Evolutionary conservation across 805 yeast species (phyloP).

Genomic region (Candida nemodendra): DNA sequence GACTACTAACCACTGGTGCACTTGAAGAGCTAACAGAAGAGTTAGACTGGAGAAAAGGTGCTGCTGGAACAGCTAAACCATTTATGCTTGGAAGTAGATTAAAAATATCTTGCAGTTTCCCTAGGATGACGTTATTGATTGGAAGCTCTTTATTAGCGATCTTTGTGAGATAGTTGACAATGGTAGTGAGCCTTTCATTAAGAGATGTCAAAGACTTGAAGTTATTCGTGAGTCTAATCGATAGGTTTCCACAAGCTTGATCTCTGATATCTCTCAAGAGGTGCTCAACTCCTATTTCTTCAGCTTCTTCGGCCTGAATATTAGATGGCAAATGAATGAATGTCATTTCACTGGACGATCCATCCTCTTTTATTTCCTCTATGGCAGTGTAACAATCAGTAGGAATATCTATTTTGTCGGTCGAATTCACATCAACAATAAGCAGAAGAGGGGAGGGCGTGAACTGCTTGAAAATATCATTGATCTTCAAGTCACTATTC

Average conservation of each 20-base stretch:
- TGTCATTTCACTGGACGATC: conserved; percentile 87
- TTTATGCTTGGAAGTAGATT: conserved; percentile 77
- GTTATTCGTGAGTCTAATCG: conserved; percentile 85
- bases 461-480: conserved; percentile 83
- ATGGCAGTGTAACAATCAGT: conserved; percentile 93
- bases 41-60: conserved; percentile 2
- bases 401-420: conserved; percentile 79
- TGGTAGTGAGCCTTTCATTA: conserved; percentile 73
- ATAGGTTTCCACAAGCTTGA: conserved; percentile 91
- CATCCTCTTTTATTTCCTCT: conserved; percentile 95
- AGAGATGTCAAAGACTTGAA: conserved; percentile 85
- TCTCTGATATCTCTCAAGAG: conserved; percentile 90
- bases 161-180: conserved; percentile 72
- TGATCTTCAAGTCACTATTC: conserved; percentile 85
- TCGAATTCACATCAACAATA: conserved; percentile 88
- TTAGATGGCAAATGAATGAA: conserved; percentile 90
- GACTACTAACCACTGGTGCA: conserved; percentile 11
- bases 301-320: conserved; percentile 98
- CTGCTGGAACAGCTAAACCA: conserved; percentile 32
- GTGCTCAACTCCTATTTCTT: conserved; percentile 98
- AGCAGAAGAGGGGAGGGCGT: conserved; percentile 78
- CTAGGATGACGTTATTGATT: conserved; percentile 84
- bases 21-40: conserved; percentile 18
- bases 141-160: conserved; percentile 75
- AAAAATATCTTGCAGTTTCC: conserved; percentile 91